phyloP scores from a whole-genome alignment of 225 moss, liverwort and hornwort genomes.

The Pseudoscleropodium purum region DNA sequence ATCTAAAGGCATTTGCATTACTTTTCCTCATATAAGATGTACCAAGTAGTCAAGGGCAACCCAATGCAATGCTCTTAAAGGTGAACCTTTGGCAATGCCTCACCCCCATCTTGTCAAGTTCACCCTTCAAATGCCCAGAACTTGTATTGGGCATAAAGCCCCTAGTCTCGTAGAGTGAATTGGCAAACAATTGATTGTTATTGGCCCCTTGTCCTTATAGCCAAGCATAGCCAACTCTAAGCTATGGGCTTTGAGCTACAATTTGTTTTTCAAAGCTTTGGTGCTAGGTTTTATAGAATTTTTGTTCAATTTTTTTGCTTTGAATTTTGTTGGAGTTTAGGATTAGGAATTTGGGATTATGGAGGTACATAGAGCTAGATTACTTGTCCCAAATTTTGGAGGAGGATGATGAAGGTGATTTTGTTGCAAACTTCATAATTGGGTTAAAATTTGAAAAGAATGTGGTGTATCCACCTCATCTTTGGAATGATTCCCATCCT shows the following conservation, averaged over 20 bases:
- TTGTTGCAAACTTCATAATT: not conserved
- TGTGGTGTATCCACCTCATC: not conserved
- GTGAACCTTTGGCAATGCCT: fast-evolving
- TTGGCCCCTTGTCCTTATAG: fast-evolving
- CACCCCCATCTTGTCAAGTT: not conserved
- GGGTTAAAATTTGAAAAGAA: not conserved
- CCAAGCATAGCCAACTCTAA: fast-evolving
- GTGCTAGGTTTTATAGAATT: not conserved
- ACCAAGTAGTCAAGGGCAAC: not conserved
- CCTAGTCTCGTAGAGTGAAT: fast-evolving
- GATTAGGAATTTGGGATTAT: not conserved
- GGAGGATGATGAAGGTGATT: not conserved
- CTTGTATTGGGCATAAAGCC: fast-evolving
- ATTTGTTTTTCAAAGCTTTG: not conserved
- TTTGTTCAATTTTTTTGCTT: not conserved
- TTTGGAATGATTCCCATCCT: fast-evolving
- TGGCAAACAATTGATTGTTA: fast-evolving
- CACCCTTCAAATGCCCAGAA: fast-evolving
- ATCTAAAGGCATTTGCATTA: not conserved
- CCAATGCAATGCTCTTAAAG: fast-evolving
- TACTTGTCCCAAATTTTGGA: not conserved
- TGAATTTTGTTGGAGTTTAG: not conserved
- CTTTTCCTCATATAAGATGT: fast-evolving
- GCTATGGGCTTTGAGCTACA: fast-evolving
- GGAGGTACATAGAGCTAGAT: not conserved